Evolutionary conservation across 1,139 yeast species (phyloP), one percentile per base, ranked within the genome.

Genomic region (Hyphopichia wangnamkhiaoensis): DNA sequence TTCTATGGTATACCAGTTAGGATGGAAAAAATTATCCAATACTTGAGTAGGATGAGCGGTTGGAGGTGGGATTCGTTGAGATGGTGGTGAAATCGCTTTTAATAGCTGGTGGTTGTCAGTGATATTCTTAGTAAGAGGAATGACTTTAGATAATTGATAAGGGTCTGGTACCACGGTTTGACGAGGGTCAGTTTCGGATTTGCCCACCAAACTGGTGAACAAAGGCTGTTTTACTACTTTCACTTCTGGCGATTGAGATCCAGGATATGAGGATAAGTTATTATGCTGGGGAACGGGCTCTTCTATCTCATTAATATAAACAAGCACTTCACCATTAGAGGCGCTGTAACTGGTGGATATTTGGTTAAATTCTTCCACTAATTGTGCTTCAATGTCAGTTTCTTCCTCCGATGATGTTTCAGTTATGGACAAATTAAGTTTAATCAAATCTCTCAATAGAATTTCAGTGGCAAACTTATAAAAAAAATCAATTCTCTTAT

Each of bases 1-100:
- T 6, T 94, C 88, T 37, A 91, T 68, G 7, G 89, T 82, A 49
- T 84, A 84, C 87, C 95, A 86, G 45, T 85, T 86, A 12, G 97
- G 96, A 59, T 90, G 96, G 50, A 84, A 74, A 55, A 87, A 86
- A 41, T 78, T 80, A 37, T 78, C 74, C 61, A 89, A 68, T 41
- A 89, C 76, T 47, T 84, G 87, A 1, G 87, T 76, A 2, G 88
- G 83, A 5, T 80, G 76, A 21, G 74, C 59, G 2, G 83, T 76
- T 3, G 91, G 87, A 14, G 65, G 61, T 42, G 80, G 76, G 16
- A 82, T 73, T 39, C 76, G 67, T 13, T 69, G 56, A 29, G 67
- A 62, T 19, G 68, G 59, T 10, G 61, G 81, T 2, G 84, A 76
- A 37, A 82, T 65, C 24, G 72, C 63, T 33, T 80, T 84, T 47